Evolutionary conservation across 2,329 filamentous ascomycete genomes (phyloP), one percentile per base, ranked within the genome.

Genomic region (Cordyceps pruinosa): DNA sequence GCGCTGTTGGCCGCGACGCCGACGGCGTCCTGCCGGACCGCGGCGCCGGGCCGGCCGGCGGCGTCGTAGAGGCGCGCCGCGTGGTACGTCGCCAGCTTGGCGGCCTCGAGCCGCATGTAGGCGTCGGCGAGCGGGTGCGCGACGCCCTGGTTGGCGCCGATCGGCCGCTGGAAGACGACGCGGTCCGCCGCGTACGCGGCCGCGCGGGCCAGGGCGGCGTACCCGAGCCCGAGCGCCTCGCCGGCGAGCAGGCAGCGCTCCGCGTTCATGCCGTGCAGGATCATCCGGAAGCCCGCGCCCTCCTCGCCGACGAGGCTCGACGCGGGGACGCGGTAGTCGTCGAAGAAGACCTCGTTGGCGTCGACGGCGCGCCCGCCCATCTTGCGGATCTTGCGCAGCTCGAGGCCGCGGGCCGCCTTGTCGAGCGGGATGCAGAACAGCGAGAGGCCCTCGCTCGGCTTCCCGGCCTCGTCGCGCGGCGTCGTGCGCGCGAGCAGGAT

Each of bases 261-360:
- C 0, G 88, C 87, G 61, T 91, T 91, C 86, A 91, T 89, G 2
- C 88, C 87, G 64, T 90, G 86, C 25, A 91, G 78, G 53, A 91
- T 82, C 56, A 90, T 87, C 65, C 85, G 86, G 77, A 95, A 95
- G 0, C 90, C 90, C 58, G 88, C 78, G 5, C 85, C 84, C 68
- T 94, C 87, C 32, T 81, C 67, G 1, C 90, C 90, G 42, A 95
- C 82, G 0, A 93, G 73, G 0, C 83, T 76, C 41, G 83, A 76
- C 0, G 78, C 77, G 0, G 86, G 82, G 15, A 94, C 82, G 4
- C 71, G 69, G 69, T 92, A 95, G 62, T 86, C 82, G 69, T 94
- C 88, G 67, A 95, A 94, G 70, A 95, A 95, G 1, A 95, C 86
- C 66, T 94, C 88, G 63, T 95, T 95, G 1, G 89, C 88, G 65